A percentile compares a stretch with the other conserved stretches of the same genome.
These are phyloP conservation scores for Gelatoporia subvermispora DNA, from an alignment of 768 basidiomycete species.

Conservation along the genomic window DNA sequence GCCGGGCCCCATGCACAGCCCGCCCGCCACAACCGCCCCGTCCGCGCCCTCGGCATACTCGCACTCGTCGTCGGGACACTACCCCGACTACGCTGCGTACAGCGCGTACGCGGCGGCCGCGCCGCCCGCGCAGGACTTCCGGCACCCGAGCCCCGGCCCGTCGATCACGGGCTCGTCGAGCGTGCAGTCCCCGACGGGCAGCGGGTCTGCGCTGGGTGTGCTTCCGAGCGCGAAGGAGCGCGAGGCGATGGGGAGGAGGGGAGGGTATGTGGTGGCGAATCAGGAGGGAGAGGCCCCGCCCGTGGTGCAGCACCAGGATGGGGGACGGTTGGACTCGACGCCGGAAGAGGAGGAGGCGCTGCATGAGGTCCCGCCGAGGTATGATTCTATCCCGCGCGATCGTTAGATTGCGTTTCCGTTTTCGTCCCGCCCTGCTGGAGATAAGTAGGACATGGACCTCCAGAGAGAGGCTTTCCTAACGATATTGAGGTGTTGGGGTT, in stretches of 20 bases:
- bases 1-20: slow-evolving; percentile 1
- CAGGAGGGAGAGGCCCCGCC: slow-evolving; percentile 10
- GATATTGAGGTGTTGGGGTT: too few species aligned
- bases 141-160: slow-evolving; percentile 22
- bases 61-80: slow-evolving; percentile 15
- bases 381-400: slow-evolving; percentile 25
- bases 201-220: slow-evolving; percentile 3
- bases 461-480: too few species aligned
- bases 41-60: slow-evolving; percentile 17
- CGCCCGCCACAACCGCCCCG: slow-evolving; percentile 11
- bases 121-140: slow-evolving; percentile 12
- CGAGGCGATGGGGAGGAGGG: slow-evolving; percentile 19
- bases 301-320: slow-evolving; percentile 27
- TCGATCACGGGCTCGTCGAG: slow-evolving; percentile 12
- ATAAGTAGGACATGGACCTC: not conserved
- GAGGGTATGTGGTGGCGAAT: slow-evolving; percentile 21
- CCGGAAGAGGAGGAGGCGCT: slow-evolving; percentile 9
- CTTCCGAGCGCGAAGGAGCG: slow-evolving; percentile 25
- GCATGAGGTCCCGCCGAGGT: slow-evolving; percentile 27
- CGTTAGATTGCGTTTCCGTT: not conserved
- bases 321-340: slow-evolving; percentile 18
- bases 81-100: slow-evolving; percentile 17
- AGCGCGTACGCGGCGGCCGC: slow-evolving; percentile 5
- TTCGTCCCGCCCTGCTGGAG: too few species aligned
- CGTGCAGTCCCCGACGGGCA: not conserved